Evolutionary conservation across 345 rosid species (phyloP).

Genomic region (Pugionium cornutum): DNA sequence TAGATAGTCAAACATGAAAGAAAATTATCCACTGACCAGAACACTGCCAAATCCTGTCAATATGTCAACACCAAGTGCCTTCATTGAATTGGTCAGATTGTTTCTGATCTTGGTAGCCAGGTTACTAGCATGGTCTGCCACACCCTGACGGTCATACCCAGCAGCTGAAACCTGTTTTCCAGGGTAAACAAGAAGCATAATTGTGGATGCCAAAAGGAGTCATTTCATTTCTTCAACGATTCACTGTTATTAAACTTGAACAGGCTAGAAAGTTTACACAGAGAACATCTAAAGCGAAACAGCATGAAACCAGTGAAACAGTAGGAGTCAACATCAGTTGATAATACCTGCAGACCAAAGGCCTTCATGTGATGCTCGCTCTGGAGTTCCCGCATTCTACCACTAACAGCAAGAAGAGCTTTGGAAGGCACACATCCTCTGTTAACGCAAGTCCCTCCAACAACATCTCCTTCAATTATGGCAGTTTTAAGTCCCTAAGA

Average conservation of each 20-base stretch:
- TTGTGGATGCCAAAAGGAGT: background rate
- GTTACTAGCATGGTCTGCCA: constrained; percentile 96
- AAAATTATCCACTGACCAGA: constrained; percentile 55
- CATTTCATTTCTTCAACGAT: background rate
- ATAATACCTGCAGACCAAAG: constrained; percentile 83
- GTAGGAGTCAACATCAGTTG: background rate
- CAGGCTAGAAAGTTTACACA: background rate
- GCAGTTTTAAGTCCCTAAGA: constrained; percentile 93
- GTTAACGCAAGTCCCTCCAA: constrained; percentile 98
- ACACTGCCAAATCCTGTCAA: constrained; percentile 83
- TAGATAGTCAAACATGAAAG: constrained; percentile 7
- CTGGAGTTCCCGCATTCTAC: constrained; percentile 94
- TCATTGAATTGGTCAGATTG: constrained; percentile 91
- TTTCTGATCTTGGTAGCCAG: constrained; percentile 86
- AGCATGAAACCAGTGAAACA: too few species aligned
- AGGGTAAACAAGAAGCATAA: constrained; percentile 11
- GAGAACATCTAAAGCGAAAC: background rate
- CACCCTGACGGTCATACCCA: constrained; percentile 91
- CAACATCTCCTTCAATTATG: constrained; percentile 91
- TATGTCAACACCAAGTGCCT: constrained; percentile 92
- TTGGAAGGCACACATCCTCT: constrained; percentile 99
- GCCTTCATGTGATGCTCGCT: constrained; percentile 95
- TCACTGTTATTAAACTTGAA: background rate
- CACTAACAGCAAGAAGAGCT: constrained; percentile 96
- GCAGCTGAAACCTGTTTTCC: constrained; percentile 78